Evolutionary conservation across 2,329 filamentous ascomycete species (phyloP).

Genomic region (Pseudodiploospora longispora): DNA sequence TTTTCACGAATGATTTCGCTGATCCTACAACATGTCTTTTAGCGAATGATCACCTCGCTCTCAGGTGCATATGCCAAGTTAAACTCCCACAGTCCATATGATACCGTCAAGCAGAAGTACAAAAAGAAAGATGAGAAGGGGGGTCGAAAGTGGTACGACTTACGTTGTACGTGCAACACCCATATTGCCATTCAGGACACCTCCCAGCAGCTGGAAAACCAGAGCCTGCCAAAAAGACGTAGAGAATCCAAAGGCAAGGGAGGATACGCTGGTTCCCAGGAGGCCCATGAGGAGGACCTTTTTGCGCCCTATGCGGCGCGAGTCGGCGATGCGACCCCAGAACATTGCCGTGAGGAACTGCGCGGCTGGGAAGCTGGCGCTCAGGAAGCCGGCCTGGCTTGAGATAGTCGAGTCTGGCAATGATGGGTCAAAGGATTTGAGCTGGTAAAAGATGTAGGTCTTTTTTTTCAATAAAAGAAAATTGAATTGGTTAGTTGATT

Average conservation of each 20-base stretch:
- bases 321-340: conserved; percentile 67
- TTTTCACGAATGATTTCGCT: conserved; percentile 61
- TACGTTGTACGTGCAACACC: conserved; percentile 69
- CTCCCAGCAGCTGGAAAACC: conserved; percentile 59
- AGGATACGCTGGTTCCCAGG: conserved; percentile 47
- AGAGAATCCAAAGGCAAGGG: conserved; percentile 55
- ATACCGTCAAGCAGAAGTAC: too few species aligned
- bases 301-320: conserved; percentile 62
- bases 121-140: not conserved
- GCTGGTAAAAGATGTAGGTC: conserved; percentile 81
- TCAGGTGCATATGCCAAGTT: too few species aligned
- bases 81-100: too few species aligned
- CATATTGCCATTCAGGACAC: conserved; percentile 64
- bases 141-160: conserved; percentile 5
- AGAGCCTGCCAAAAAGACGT: conserved; percentile 63
- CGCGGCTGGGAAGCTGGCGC: conserved; percentile 70
- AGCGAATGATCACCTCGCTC: not conserved
- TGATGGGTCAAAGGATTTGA: conserved; percentile 61
- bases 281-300: conserved; percentile 70
- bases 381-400: conserved; percentile 67
- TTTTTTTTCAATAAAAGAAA: conserved; percentile 28
- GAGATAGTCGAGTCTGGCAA: conserved; percentile 59
- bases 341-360: conserved; percentile 78
- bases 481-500: not conserved
- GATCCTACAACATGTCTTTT: conserved; percentile 29